These are phyloP conservation scores for Trypanosoma rangeli DNA, from an alignment of 208 protist genomes.

Conservation along the genomic window DNA sequence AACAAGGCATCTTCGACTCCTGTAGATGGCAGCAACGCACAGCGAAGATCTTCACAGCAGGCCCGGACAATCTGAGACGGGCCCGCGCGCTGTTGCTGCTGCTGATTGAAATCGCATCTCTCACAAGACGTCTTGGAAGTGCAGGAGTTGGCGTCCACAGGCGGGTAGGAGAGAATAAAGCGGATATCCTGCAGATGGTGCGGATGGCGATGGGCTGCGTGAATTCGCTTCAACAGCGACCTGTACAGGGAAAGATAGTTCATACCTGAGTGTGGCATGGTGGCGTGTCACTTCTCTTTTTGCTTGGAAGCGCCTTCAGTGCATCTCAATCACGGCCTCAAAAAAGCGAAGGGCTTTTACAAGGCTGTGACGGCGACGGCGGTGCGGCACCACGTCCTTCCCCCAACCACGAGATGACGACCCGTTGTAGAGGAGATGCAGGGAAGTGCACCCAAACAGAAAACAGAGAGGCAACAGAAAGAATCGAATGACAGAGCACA, in stretches of 20 bases:
- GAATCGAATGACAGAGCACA: background rate
- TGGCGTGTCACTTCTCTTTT: background rate
- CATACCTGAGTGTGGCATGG: constrained; percentile 24
- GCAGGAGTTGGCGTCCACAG: background rate
- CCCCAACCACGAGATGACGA: no score
- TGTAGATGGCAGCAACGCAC: constrained; percentile 25
- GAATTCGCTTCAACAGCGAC: constrained; percentile 56
- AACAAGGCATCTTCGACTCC: background rate
- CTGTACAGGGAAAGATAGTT: constrained; percentile 58
- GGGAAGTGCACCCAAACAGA: no score
- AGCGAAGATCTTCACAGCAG: constrained; percentile 30
- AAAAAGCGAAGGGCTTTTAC: no score
- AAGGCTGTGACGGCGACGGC: no score
- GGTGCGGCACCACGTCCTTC: no score
- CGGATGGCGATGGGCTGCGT: constrained; percentile 39
- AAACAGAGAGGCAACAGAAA: constrained; percentile 4
- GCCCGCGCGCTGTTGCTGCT: constrained; percentile 15
- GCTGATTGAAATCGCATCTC: background rate
- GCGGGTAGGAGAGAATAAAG: constrained; percentile 71
- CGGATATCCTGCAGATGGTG: constrained; percentile 78
- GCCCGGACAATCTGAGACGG: constrained; percentile 13
- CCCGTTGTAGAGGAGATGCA: no score
- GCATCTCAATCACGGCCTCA: background rate
- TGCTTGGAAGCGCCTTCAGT: background rate
- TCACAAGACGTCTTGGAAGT: background rate